phyloP scores from a whole-genome alignment of 2,329 filamentous ascomycete genomes.

The Bipolaris gigantea region DNA sequence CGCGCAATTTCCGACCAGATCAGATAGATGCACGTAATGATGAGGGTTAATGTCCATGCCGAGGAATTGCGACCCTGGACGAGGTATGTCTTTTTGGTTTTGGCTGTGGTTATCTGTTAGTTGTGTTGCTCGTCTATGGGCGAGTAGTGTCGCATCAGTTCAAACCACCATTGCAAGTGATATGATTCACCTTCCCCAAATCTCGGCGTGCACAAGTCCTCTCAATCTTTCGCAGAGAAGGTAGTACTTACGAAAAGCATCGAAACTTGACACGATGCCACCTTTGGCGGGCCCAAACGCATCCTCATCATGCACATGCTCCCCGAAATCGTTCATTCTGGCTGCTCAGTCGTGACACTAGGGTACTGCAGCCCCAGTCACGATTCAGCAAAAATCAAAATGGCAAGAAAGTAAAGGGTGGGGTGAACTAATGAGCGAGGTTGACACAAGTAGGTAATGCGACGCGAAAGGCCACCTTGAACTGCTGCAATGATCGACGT shows the following conservation, averaged over 20 bases:
- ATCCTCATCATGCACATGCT: constrained; percentile 71
- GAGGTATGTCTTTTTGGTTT: constrained; percentile 93
- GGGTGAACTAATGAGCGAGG: constrained; percentile 25
- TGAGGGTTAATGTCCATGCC: constrained; percentile 87
- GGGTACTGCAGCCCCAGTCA: constrained; percentile 34
- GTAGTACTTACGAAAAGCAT: constrained; percentile 82
- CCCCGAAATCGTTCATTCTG: constrained; percentile 76
- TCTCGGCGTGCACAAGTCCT: no score
- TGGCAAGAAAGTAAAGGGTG: constrained; percentile 11
- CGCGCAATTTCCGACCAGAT: constrained; percentile 74
- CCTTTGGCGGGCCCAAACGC: constrained; percentile 73
- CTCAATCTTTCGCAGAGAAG: neutral
- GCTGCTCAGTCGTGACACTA: constrained; percentile 22
- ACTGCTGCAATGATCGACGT: constrained; percentile 28
- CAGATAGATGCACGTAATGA: constrained; percentile 73
- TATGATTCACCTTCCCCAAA: neutral
- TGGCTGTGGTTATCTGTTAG: constrained; percentile 62
- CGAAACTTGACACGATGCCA: constrained; percentile 72
- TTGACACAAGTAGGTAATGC: constrained; percentile 11
- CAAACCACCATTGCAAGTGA: neutral
- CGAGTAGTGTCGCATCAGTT: constrained; percentile 3
- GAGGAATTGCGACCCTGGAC: constrained; percentile 82
- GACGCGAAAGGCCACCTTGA: constrained; percentile 43
- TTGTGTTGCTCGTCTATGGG: neutral
- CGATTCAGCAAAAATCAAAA: constrained; percentile 13